Conservation (phyloP, 164 flowering plant species). For the Vitis cinerea region DNA sequence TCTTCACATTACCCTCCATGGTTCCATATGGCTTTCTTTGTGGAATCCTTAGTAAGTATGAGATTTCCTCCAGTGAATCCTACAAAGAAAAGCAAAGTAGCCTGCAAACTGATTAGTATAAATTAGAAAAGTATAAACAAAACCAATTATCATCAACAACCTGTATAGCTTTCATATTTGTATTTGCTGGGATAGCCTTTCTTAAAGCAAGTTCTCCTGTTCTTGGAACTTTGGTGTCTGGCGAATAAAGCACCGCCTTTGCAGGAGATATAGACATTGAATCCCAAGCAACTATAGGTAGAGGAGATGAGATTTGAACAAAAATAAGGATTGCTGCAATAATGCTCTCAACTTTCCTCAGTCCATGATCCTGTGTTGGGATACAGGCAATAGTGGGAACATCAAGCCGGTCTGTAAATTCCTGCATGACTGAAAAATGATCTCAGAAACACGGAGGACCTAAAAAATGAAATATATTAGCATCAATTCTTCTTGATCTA, state of each 20-base stretch:
- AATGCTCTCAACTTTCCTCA: slow-evolving; percentile 37
- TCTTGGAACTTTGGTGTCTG: slow-evolving; percentile 93
- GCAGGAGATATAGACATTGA: slow-evolving; percentile 51
- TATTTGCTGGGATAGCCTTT: slow-evolving; percentile 88
- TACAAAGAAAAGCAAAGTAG: slow-evolving; percentile 19
- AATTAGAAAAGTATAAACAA: not conserved
- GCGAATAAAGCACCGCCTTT: slow-evolving; percentile 83
- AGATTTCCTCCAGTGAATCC: slow-evolving; percentile 88
- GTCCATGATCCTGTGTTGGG: slow-evolving; percentile 20
- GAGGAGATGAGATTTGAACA: slow-evolving; percentile 55
- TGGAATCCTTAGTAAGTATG: slow-evolving; percentile 92
- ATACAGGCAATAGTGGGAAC: slow-evolving; percentile 13
- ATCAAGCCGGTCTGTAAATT: slow-evolving; percentile 10
- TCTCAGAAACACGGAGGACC: slow-evolving; percentile 11
- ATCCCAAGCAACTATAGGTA: slow-evolving; percentile 41
- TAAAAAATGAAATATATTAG: not conserved
- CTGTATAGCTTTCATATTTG: slow-evolving; percentile 89
- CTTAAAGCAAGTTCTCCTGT: slow-evolving; percentile 95
- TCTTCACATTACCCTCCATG: slow-evolving; percentile 95
- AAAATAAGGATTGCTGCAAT: slow-evolving; percentile 47
- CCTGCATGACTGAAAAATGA: slow-evolving; percentile 47
- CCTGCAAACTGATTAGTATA: slow-evolving; percentile 12
- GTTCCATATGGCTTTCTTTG: slow-evolving; percentile 97
- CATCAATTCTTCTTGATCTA: not conserved
- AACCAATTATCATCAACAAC: slow-evolving; percentile 22